Evolutionary conservation across 176 grass and related monocot species (phyloP).

Genomic region (Carex parvula): DNA sequence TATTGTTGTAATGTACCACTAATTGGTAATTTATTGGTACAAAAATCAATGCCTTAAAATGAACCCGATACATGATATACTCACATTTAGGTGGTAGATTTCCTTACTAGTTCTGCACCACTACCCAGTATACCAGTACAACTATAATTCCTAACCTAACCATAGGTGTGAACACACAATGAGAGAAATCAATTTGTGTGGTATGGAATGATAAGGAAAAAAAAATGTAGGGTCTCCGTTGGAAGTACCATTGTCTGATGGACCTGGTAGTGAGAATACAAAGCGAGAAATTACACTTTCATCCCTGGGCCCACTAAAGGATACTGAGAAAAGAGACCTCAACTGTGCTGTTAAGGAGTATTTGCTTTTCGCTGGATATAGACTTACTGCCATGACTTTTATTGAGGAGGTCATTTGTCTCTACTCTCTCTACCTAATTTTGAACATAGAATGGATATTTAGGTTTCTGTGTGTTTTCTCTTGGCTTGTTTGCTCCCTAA

Average conservation of each 20-base stretch:
- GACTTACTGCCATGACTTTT: conserved; percentile 91
- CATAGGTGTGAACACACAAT: background rate
- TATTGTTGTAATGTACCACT: conserved; percentile 6
- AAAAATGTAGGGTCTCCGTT: conserved; percentile 36
- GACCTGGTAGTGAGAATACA: conserved; percentile 38
- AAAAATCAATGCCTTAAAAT: background rate
- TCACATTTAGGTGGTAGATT: background rate
- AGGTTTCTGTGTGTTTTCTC: background rate
- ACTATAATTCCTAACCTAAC: background rate
- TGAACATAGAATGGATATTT: background rate
- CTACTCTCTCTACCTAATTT: conserved; percentile 18
- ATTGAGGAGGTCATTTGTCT: conserved; percentile 78
- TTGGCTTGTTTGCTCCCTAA: conserved; percentile 5
- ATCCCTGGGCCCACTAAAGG: conserved; percentile 81
- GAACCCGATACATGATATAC: background rate
- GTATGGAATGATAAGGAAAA: conserved; percentile 13
- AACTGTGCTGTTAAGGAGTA: conserved; percentile 98
- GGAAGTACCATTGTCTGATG: conserved; percentile 44
- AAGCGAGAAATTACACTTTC: conserved; percentile 56
- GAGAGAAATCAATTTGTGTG: background rate
- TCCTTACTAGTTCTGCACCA: background rate
- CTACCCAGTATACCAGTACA: conserved; percentile 1
- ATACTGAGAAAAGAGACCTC: conserved; percentile 70
- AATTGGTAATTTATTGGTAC: conserved; percentile 18
- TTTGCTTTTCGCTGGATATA: conserved; percentile 92